Percentiles rank a stretch among this genome's conserved stretches.
These are phyloP conservation scores for Termitomyces sp. DNA, from an alignment of 768 basidiomycete genomes.

Conservation along the genomic window DNA sequence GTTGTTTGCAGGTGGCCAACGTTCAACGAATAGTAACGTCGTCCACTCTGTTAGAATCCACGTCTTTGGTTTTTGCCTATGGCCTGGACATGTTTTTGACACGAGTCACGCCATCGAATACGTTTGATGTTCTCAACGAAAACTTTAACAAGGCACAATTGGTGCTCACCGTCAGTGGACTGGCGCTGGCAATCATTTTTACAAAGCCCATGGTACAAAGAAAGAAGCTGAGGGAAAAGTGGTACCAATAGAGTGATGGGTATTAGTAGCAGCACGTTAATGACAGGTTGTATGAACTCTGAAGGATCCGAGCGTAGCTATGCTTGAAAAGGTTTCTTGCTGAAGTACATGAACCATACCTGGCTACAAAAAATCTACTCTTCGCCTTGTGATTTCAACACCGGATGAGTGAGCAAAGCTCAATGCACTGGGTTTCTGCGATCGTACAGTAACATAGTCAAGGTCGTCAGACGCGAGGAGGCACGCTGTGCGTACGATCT, in stretches of 20 bases:
- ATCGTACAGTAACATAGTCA: constrained; percentile 40
- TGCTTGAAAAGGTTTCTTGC: no score
- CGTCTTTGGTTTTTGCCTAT: constrained; percentile 79
- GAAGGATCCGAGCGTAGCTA: no score
- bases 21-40: constrained; percentile 67
- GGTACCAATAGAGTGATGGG: no score
- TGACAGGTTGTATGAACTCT: no score
- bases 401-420: constrained; percentile 61
- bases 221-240: constrained; percentile 62
- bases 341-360: no score
- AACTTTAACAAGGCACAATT: constrained; percentile 92
- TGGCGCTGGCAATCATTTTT: constrained; percentile 72
- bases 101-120: constrained; percentile 77
- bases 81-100: constrained; percentile 90
- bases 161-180: constrained; percentile 69
- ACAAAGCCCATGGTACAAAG: constrained; percentile 75
- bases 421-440: constrained; percentile 68
- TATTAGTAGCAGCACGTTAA: no score
- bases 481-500: constrained; percentile 36
- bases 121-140: constrained; percentile 90
- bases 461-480: constrained; percentile 23
- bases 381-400: constrained; percentile 49
- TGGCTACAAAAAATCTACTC: constrained; percentile 17
- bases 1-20: constrained; percentile 52
- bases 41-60: constrained; percentile 86